Base-by-base conservation (phyloP, 2,329 filamentous ascomycete genomes). In the Neospermospora avenae region DNA sequence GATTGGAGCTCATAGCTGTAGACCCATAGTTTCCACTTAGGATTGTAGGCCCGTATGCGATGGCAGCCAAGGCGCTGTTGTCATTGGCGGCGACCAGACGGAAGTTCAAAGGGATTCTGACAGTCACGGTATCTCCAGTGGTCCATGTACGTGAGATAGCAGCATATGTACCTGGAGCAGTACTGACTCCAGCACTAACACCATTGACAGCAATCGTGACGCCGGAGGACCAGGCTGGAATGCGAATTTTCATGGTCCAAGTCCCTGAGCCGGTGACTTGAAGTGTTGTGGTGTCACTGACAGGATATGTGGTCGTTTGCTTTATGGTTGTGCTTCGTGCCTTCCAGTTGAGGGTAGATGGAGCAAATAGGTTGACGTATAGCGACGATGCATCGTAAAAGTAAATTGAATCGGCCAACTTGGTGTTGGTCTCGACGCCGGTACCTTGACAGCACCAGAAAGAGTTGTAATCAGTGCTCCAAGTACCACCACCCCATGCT, bases 401-500 rank as follows among this genome's bases (percentile, higher is more conserved):
- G n/a, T 53, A 53, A 18, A 53, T 39, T 3, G 34, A 35, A 34
- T 53, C 51, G 8, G 39, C 39, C 7, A 53, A n/a, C 34, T 53
- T 53, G 13, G 51, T 53, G 14, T 53, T 39, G 10, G 35, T 35
- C 34, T 53, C 51, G 25, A 53, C 10, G 3, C 51, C 51, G 22
- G 51, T 53, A 10, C 51, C 51, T 53, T 53, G 51, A 53, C 51
- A 53, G 18, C 51, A 53, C 51, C 51, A 53, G 34, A 53, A 53
- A 14, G 51, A 41, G 18, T 41, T 22, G n/a, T 53, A 53, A 20
- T 53, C 51, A 24, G 51, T 53, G 51, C 31, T 41, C 20, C 39
- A 53, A 16, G 34, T 39, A 22, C 39, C 51, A 24, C 34, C 34
- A 39, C 51, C 39, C 51, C 51, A 53, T 4, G 34, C 51, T 11